Base-by-base conservation (phyloP, 495 filamentous ascomycete genomes). In the Ramalina peruviana region DNA sequence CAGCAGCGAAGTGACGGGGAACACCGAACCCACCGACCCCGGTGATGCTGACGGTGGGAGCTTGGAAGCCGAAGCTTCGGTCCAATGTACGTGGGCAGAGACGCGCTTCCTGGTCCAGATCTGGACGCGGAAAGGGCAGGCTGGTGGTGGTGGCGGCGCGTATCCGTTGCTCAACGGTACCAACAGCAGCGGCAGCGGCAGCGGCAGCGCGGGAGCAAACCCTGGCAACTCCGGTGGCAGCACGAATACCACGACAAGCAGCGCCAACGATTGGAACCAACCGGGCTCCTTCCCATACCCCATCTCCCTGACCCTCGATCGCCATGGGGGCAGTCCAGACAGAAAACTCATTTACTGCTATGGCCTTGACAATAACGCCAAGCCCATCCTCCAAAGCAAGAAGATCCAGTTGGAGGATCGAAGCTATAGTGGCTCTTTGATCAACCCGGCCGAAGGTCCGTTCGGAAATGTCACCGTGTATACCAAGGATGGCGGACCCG, bases 61-160 rank as follows among this genome's bases (percentile, higher is more conserved):
- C 3, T 63, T 67, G 16, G 64, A 76, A 50, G 58, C 63, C 1
- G 69, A 80, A 36, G 83, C 87, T n/a, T 69, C 68, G 4, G 75
- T 76, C 15, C 66, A 84, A 17, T 85, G 90, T 52, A 92, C 85
- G 15, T 94, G 84, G 79, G 68, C 82, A 1, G 74, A 88, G 54
- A 93, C 88, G 3, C 79, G 90, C 10, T 87, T 93, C 65, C 78
- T 86, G 9, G 85, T 97, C 5, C 81, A 88, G 58, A 93, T 96
- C 48, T 98, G 88, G 88, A 98, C 90, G 6, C 70, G 74, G 4
- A 64, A 61, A 59, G 65, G 65, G 11, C 70, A 67, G 41, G 66
- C 65, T 33, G 60, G 39, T 48, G 66, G 66, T 33, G 60, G 39
- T 48, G 23, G 51, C 45, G 43, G 19, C 46, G 46, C 46, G 20